Conservation (phyloP, 352 stramenopile genomes). For the Globisporangium carolinianum region DNA sequence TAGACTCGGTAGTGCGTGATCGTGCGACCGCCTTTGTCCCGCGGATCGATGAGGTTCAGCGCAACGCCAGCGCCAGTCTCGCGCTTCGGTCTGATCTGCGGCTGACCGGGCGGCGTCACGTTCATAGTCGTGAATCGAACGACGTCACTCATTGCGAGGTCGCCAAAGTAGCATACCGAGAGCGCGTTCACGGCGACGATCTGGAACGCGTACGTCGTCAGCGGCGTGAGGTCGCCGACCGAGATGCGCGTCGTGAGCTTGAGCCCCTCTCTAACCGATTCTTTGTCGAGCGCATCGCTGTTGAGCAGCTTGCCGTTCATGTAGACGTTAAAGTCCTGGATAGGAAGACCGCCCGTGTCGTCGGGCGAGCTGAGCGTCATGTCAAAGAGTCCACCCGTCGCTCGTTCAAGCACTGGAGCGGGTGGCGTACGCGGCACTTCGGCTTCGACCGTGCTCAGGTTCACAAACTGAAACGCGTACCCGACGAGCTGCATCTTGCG, state of each 20-base stretch:
- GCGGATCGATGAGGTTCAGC: conserved; percentile 31
- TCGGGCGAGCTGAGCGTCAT: conserved; percentile 20
- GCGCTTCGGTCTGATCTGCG: conserved; percentile 15
- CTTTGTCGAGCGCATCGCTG: conserved; percentile 1
- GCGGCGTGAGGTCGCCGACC: conserved; percentile 20
- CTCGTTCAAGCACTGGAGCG: conserved; percentile 18
- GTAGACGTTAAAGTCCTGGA: conserved; percentile 35
- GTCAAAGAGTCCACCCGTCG: conserved; percentile 40
- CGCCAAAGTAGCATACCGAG: conserved; percentile 36
- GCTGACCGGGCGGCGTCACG: conserved; percentile 21
- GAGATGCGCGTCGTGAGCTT: conserved; percentile 20
- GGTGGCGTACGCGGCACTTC: conserved; percentile 27
- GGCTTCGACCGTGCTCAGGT: conserved; percentile 24
- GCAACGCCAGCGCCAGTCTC: conserved; percentile 45
- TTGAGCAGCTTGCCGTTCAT: conserved; percentile 24
- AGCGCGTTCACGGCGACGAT: conserved; percentile 31
- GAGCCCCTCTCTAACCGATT: conserved; percentile 5
- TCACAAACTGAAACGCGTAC: conserved; percentile 18
- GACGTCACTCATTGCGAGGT: conserved; percentile 15
- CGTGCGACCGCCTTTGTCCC: conserved; percentile 33
- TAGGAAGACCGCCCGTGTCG: conserved; percentile 44
- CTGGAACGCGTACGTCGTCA: conserved; percentile 25
- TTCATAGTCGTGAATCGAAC: conserved; percentile 18
- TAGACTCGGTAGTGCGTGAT: conserved; percentile 39
- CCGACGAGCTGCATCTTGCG: conserved; percentile 21